Evolutionary conservation across 176 grass and related monocot species (phyloP).

Genomic region (Aegilops bicornis): DNA sequence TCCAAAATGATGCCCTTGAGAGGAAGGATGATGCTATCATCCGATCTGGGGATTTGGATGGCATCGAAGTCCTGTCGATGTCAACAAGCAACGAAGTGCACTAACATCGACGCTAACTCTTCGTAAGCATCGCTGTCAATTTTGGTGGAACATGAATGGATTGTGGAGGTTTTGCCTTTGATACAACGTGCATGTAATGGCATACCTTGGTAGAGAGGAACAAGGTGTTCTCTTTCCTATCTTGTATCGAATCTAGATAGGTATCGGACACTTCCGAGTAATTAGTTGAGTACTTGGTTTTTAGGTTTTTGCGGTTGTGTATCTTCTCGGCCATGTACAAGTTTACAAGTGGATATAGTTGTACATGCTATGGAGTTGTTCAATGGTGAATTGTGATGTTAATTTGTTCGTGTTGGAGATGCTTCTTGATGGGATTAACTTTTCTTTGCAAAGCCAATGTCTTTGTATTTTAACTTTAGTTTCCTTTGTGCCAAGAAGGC

Average conservation of each 20-base stretch:
- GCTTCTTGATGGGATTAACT: no score
- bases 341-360: no score
- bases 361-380: no score
- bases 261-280: no score
- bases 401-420: no score
- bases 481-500: no score
- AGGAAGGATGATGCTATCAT: no score
- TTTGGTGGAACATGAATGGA: not conserved
- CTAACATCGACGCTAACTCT: slow-evolving; percentile 24
- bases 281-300: no score
- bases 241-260: slow-evolving; percentile 6
- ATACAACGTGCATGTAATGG: slow-evolving; percentile 9
- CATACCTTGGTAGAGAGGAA: slow-evolving; percentile 17
- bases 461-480: no score
- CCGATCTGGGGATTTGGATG: not conserved
- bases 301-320: not conserved
- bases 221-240: not conserved
- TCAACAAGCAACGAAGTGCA: slow-evolving; percentile 2
- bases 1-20: no score
- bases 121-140: slow-evolving; percentile 10
- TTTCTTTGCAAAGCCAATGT: no score
- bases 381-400: not conserved
- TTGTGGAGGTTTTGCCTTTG: slow-evolving; percentile 3
- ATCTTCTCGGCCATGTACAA: no score
- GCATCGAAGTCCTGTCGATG: slow-evolving; percentile 12